phyloP scores from a whole-genome alignment of 345 rosid genomes.

The Euphorbia lathyris region DNA sequence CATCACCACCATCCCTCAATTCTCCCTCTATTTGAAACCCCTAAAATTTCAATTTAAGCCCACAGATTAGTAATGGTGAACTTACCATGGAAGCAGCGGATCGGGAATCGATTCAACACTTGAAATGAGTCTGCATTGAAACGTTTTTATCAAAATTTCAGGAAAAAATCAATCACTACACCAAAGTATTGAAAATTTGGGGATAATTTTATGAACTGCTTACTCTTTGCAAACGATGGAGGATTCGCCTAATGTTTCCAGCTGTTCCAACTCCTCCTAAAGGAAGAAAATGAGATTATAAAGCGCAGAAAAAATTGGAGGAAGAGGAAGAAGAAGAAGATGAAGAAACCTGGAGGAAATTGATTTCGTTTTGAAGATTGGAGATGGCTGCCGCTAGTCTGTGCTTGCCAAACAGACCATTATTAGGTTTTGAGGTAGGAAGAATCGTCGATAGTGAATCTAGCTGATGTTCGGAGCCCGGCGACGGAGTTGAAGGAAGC shows the following conservation, averaged over 20 bases:
- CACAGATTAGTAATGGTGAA: too few species aligned
- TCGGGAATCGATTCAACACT: constrained; percentile 40
- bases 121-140: constrained; percentile 24
- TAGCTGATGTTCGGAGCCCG: background rate
- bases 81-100: constrained; percentile 45
- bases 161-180: background rate
- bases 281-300: background rate
- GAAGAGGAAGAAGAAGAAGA: background rate
- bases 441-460: background rate
- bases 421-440: background rate
- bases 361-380: constrained; percentile 36
- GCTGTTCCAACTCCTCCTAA: constrained; percentile 44
- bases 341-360: constrained; percentile 29
- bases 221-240: constrained; percentile 45
- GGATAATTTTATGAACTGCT: background rate
- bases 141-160: background rate
- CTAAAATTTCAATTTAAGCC: too few species aligned
- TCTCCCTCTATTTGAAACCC: too few species aligned
- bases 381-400: constrained; percentile 37
- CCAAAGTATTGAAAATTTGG: background rate
- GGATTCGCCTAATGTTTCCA: constrained; percentile 39
- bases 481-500: background rate
- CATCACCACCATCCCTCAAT: too few species aligned
- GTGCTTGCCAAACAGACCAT: constrained; percentile 35
- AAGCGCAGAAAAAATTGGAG: background rate